phyloP scores from a whole-genome alignment of 805 yeast genomes.

The Cyberlindnera saturnus region DNA sequence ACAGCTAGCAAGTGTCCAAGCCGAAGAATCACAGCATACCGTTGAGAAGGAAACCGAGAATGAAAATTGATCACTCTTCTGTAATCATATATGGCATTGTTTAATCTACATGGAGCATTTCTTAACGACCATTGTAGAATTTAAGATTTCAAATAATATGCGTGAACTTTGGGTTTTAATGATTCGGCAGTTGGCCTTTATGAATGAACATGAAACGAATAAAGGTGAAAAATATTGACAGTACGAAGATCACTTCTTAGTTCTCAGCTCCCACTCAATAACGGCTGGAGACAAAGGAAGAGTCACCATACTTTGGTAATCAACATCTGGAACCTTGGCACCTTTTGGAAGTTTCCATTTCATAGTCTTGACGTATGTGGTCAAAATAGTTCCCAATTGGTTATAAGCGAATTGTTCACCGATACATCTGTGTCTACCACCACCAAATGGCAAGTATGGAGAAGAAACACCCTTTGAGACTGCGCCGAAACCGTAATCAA shows the following conservation, averaged over 20 bases:
- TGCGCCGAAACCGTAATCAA: slow-evolving; percentile 96
- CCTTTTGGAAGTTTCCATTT: slow-evolving; percentile 68
- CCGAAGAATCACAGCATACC: too few relatives aligned
- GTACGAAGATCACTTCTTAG: slow-evolving; percentile 1
- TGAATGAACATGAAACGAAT: too few relatives aligned
- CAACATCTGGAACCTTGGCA: slow-evolving; percentile 55
- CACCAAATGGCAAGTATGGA: slow-evolving; percentile 97
- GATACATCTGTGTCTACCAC: slow-evolving; percentile 98
- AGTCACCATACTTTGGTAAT: slow-evolving; percentile 89
- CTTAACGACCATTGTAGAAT: too few relatives aligned
- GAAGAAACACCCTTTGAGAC: slow-evolving; percentile 94
- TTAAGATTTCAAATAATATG: too few relatives aligned
- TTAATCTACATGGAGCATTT: too few relatives aligned
- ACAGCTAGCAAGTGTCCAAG: too few relatives aligned
- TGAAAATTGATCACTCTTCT: too few relatives aligned
- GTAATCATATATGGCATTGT: too few relatives aligned
- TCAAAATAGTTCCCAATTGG: slow-evolving; percentile 81
- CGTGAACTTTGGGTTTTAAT: too few relatives aligned
- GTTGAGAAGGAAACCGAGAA: too few relatives aligned
- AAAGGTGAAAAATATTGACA: too few relatives aligned
- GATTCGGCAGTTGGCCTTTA: too few relatives aligned
- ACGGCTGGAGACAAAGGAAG: slow-evolving; percentile 77
- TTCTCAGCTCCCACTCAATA: slow-evolving; percentile 67
- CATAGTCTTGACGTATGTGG: slow-evolving; percentile 67
- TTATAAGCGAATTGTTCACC: slow-evolving; percentile 97